These are phyloP conservation scores for Penicillium canariense DNA, from an alignment of 495 filamentous ascomycete genomes.

Conservation along the genomic window DNA sequence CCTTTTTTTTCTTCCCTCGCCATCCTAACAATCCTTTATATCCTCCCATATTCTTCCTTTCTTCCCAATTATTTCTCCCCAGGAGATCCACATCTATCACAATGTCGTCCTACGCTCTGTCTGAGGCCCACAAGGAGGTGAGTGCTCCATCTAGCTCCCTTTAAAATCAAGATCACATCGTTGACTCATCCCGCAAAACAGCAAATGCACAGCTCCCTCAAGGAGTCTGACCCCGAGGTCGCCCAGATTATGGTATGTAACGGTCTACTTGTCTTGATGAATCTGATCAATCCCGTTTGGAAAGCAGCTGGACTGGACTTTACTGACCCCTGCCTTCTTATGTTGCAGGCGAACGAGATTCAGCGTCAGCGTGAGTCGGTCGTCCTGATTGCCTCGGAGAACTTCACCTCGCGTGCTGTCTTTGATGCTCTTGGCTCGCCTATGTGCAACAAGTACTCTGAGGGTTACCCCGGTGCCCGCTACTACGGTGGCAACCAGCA, in stretches of 20 bases:
- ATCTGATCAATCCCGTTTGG: background rate
- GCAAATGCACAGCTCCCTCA: constrained; percentile 87
- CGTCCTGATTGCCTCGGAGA: constrained; percentile 98
- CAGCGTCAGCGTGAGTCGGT: constrained; percentile 97
- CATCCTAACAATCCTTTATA: constrained; percentile 9
- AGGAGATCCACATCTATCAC: constrained; percentile 27
- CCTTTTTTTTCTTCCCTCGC: constrained; percentile 19
- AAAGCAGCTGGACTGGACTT: background rate
- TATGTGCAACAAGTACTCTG: constrained; percentile 99
- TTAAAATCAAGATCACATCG: constrained; percentile 16
- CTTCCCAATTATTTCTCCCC: constrained; percentile 7
- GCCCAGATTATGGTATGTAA: constrained; percentile 88
- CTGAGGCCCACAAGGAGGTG: constrained; percentile 84
- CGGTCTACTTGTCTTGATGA: constrained; percentile 28
- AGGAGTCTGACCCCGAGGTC: constrained; percentile 86
- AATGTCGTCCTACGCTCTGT: constrained; percentile 77
- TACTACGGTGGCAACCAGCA: constrained; percentile 99
- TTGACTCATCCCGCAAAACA: constrained; percentile 54
- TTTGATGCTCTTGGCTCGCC: constrained; percentile 94
- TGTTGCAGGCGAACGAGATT: constrained; percentile 78
- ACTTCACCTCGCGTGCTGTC: constrained; percentile 97
- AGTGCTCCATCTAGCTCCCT: constrained; percentile 33
- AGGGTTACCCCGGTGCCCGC: constrained; percentile 95
- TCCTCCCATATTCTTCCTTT: constrained; percentile 9
- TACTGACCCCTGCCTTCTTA: constrained; percentile 6